Conservation (phyloP, 768 basidiomycete genomes). For the Xerocomellus intermedius region DNA sequence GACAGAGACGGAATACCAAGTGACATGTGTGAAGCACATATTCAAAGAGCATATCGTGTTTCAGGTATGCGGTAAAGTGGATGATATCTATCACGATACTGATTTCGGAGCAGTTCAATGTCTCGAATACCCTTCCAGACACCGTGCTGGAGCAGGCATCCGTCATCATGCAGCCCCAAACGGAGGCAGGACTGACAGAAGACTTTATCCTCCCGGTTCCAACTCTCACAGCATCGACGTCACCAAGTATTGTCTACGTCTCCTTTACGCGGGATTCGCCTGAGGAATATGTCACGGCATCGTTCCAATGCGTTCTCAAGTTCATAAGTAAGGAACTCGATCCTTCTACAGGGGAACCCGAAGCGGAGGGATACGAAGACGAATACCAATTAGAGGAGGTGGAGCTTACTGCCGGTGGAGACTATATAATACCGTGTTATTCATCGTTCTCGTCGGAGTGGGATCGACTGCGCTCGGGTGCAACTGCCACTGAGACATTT, state of each 20-base stretch:
- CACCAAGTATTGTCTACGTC: constrained; percentile 88
- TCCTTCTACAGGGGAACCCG: constrained; percentile 91
- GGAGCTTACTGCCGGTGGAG: constrained; percentile 86
- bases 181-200: constrained; percentile 76
- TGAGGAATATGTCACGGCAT: constrained; percentile 72
- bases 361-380: constrained; percentile 98
- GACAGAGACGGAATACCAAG: constrained; percentile 97
- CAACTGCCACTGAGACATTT: constrained; percentile 89
- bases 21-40: constrained; percentile 93
- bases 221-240: constrained; percentile 63
- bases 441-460: constrained; percentile 91
- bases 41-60: constrained; percentile 96
- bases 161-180: constrained; percentile 84
- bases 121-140: constrained; percentile 94
- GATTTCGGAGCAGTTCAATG: constrained; percentile 71
- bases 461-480: constrained; percentile 82
- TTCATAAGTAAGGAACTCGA: constrained; percentile 98
- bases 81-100: not conserved
- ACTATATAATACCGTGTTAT: constrained; percentile 96
- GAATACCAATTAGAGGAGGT: constrained; percentile 98
- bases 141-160: constrained; percentile 93
- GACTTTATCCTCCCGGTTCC: constrained; percentile 92
- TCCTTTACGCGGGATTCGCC: constrained; percentile 86
- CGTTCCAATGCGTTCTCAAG: constrained; percentile 89
- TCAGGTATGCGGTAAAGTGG: constrained; percentile 58